A percentile compares a stretch with the other conserved stretches of the same genome.
Conservation (phyloP, 2,329 filamentous ascomycete genomes). For the Bipolaris bicolor region DNA sequence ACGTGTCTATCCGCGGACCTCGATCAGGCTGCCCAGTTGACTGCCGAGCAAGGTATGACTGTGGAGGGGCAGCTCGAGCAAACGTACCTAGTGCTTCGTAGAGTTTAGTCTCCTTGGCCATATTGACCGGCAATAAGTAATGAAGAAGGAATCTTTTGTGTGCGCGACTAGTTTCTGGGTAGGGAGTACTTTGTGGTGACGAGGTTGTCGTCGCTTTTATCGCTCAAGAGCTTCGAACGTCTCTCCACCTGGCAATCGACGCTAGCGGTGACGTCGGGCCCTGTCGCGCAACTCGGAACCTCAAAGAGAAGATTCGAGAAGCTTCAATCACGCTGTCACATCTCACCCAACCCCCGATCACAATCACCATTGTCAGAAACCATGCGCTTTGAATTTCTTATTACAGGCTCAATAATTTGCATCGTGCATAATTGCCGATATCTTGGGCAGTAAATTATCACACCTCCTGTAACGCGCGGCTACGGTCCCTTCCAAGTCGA, state of each 20-base stretch:
- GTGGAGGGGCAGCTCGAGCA: constrained; percentile 31
- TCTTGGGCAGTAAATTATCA: constrained; percentile 4
- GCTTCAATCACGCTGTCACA: constrained; percentile 28
- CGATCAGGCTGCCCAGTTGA: constrained; percentile 10
- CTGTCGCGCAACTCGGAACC: constrained; percentile 14
- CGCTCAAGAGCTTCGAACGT: constrained; percentile 27
- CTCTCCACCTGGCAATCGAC: constrained; percentile 38
- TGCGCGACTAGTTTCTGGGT: constrained; percentile 15
- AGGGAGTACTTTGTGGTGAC: constrained; percentile 22
- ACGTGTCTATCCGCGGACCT: constrained; percentile 15
- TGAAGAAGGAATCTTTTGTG: constrained; percentile 21
- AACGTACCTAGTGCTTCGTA: constrained; percentile 76
- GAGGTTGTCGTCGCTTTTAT: constrained; percentile 36
- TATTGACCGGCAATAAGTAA: constrained; percentile 53
- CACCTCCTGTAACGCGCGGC: neutral
- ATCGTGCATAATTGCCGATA: neutral
- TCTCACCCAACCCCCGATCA: constrained; percentile 1
- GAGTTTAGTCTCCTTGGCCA: constrained; percentile 95
- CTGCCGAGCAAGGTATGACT: constrained; percentile 11
- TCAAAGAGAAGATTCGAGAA: constrained; percentile 48
- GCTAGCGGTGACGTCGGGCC: constrained; percentile 29
- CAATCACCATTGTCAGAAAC: neutral
- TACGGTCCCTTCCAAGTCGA: neutral
- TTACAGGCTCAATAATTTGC: neutral
- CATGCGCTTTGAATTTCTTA: neutral